Evolutionary conservation across 768 basidiomycete genomes (phyloP).

Genomic region (Naganishia friedmannii): DNA sequence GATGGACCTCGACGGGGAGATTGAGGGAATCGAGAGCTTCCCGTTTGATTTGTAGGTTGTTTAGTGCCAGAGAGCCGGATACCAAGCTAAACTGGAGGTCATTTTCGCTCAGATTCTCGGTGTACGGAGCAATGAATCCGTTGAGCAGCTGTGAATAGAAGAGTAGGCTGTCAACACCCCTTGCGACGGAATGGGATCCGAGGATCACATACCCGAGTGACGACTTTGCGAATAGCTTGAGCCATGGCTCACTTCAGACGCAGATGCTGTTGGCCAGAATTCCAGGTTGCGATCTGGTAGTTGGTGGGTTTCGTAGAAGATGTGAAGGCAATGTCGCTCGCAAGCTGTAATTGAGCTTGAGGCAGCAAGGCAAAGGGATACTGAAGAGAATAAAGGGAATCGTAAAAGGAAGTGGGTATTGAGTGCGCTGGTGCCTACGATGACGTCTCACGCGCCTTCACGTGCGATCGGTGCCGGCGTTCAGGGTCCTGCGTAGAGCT

Average conservation of each 20-base stretch:
- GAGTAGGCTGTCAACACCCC: too few relatives aligned
- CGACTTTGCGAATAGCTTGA: slow-evolving; percentile 23
- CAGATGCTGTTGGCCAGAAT: neutral
- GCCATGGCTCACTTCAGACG: slow-evolving; percentile 1
- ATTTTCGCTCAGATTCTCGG: slow-evolving; percentile 90
- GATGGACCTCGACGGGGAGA: slow-evolving; percentile 87
- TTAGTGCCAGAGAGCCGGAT: slow-evolving; percentile 53
- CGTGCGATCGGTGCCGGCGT: too few relatives aligned
- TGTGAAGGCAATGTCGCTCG: neutral
- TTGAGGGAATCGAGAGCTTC: slow-evolving; percentile 92
- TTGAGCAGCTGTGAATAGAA: slow-evolving; percentile 65
- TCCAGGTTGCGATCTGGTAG: neutral
- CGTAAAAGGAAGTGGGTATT: too few relatives aligned
- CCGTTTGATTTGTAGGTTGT: slow-evolving; percentile 82
- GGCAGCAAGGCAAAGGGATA: too few relatives aligned
- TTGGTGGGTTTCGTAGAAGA: neutral
- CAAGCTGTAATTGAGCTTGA: too few relatives aligned
- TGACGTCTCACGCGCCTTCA: too few relatives aligned
- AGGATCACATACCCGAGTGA: slow-evolving; percentile 13
- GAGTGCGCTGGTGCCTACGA: too few relatives aligned
- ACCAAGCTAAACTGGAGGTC: slow-evolving; percentile 59
- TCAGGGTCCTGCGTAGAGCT: too few relatives aligned
- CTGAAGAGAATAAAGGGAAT: too few relatives aligned
- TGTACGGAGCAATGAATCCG: slow-evolving; percentile 86
- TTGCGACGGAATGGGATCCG: neutral